These are phyloP conservation scores for Tetradesmus obliquus DNA, from an alignment of 139 green algal genomes.

Conservation along the genomic window DNA sequence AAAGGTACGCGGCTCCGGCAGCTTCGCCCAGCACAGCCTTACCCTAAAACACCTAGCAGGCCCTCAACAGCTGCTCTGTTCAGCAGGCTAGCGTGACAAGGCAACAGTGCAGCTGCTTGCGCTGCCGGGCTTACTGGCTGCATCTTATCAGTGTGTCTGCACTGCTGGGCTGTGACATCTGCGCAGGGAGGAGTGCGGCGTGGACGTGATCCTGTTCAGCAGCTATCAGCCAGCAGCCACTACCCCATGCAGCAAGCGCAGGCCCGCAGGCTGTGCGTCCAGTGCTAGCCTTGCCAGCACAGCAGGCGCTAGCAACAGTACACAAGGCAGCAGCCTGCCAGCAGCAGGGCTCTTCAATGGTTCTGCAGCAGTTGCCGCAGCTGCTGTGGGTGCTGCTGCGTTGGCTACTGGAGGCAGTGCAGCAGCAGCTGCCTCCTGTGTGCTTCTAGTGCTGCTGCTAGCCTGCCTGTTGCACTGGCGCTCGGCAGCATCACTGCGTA, in stretches of 20 bases:
- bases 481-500: neutral
- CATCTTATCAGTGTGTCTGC: neutral
- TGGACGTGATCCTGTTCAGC: conserved; percentile 52
- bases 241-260: neutral
- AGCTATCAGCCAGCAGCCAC: conserved; percentile 17
- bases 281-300: neutral
- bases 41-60: neutral
- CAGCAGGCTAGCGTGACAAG: neutral
- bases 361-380: neutral
- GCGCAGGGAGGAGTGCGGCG: conserved; percentile 38
- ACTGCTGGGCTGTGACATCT: neutral
- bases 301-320: neutral
- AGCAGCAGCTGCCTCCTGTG: neutral
- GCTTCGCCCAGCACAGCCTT: neutral
- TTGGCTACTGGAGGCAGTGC: neutral
- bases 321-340: neutral
- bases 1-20: conserved; percentile 26
- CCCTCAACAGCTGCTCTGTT: neutral
- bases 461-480: neutral
- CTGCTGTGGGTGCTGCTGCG: neutral
- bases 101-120: neutral
- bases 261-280: neutral
- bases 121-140: neutral
- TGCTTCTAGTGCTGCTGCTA: conserved; percentile 27
- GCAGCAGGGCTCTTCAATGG: neutral